These are phyloP conservation scores for Candida boidinii DNA, from an alignment of 805 yeast species.

Conservation along the genomic window DNA sequence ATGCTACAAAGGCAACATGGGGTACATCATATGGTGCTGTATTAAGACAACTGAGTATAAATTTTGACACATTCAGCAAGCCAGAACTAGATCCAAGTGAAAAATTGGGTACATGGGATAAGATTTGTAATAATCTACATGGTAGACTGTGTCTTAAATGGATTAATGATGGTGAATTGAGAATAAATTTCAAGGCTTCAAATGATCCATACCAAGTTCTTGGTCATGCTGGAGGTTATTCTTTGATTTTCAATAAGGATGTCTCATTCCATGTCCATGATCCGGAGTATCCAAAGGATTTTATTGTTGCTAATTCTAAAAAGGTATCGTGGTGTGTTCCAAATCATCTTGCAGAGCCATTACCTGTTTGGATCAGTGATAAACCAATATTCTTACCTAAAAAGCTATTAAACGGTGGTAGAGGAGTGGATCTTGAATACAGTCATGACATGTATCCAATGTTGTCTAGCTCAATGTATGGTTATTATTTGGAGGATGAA, in stretches of 20 bases:
- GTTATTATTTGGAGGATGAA: conserved; percentile 14
- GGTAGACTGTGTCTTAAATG: conserved; percentile 49
- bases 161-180: conserved; percentile 40
- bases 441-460: background rate
- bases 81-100: conserved; percentile 85
- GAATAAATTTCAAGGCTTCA: conserved; percentile 63
- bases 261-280: conserved; percentile 56
- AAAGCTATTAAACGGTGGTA: conserved; percentile 9
- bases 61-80: conserved; percentile 76
- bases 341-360: conserved; percentile 49
- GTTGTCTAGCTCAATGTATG: conserved; percentile 16
- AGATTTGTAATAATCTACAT: conserved; percentile 66
- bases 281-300: conserved; percentile 57
- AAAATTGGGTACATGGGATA: conserved; percentile 91
- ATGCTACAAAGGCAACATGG: conserved; percentile 69
- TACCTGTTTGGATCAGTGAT: conserved; percentile 52
- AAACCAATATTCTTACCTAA: conserved; percentile 38
- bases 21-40: conserved; percentile 81
- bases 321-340: conserved; percentile 68
- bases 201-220: conserved; percentile 70
- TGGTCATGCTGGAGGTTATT: conserved; percentile 65
- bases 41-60: conserved; percentile 68
- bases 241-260: conserved; percentile 59
- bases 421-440: background rate
- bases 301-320: conserved; percentile 55